Percentiles rank a stretch among this genome's conserved stretches.
These are phyloP conservation scores for Penicillium sp. DNA, from an alignment of 2,329 filamentous ascomycete species.

Conservation along the genomic window DNA sequence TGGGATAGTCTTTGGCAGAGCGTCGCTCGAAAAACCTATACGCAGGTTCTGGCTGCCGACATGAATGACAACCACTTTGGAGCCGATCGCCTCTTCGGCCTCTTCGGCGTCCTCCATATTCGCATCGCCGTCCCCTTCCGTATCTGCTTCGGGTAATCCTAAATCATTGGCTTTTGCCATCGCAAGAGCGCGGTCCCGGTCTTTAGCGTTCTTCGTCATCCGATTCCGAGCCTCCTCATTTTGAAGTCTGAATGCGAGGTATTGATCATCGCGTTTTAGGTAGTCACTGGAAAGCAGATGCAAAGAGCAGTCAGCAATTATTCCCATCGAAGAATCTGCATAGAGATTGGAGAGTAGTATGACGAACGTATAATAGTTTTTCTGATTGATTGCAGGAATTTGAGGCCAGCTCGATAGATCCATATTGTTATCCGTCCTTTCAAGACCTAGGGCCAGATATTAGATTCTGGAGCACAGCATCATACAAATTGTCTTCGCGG, in stretches of 20 bases:
- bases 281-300: conserved; percentile 70
- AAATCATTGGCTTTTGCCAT: conserved; percentile 72
- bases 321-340: background rate
- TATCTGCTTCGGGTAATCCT: conserved; percentile 56
- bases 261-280: conserved; percentile 96
- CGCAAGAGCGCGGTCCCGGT: conserved; percentile 83
- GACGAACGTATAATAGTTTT: conserved; percentile 96
- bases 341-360: background rate
- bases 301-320: conserved; percentile 19
- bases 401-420: conserved; percentile 93
- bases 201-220: conserved; percentile 84
- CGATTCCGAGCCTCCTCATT: conserved; percentile 83
- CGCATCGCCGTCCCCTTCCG: conserved; percentile 54
- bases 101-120: conserved; percentile 63
- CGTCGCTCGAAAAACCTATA: conserved; percentile 94
- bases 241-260: conserved; percentile 84
- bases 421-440: conserved; percentile 98
- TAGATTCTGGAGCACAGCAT: conserved; percentile 11
- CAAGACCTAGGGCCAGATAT: conserved; percentile 67
- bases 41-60: conserved; percentile 93
- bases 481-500: background rate
- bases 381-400: conserved; percentile 93
- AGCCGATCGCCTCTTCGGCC: conserved; percentile 70
- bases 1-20: conserved; percentile 88
- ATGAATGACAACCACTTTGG: conserved; percentile 93